Percentiles rank a stretch among this genome's conserved stretches.
These are phyloP conservation scores for Rutstroemia sp. DNA, from an alignment of 2,329 filamentous ascomycete species.

Conservation along the genomic window DNA sequence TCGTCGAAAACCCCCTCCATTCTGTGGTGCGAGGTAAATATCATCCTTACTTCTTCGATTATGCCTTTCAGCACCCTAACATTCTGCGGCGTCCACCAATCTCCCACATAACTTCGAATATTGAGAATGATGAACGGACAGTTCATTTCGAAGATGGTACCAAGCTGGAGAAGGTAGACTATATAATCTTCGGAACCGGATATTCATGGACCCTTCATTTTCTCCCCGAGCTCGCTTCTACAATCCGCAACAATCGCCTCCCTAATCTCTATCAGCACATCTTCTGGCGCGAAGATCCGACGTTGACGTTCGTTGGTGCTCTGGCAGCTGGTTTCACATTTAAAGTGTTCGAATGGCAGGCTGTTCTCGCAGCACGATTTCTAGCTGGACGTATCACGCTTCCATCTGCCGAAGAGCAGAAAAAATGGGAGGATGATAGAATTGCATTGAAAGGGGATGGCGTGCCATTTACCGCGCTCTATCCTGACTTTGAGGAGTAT, in stretches of 20 bases:
- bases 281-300: constrained; percentile 47
- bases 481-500: constrained; percentile 57
- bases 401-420: constrained; percentile 42
- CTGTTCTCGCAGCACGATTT: constrained; percentile 51
- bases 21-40: constrained; percentile 46
- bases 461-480: constrained; percentile 46
- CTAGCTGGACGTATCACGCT: constrained; percentile 47
- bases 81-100: constrained; percentile 43
- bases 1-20: constrained; percentile 41
- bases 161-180: constrained; percentile 45
- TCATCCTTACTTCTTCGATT: constrained; percentile 49
- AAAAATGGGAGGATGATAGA: constrained; percentile 49
- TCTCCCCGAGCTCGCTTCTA: constrained; percentile 39
- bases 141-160: constrained; percentile 52
- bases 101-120: constrained; percentile 33
- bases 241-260: constrained; percentile 46
- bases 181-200: constrained; percentile 60
- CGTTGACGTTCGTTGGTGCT: constrained; percentile 51
- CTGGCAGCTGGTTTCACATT: constrained; percentile 54
- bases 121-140: constrained; percentile 29
- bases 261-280: constrained; percentile 51
- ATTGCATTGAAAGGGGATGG: constrained; percentile 49
- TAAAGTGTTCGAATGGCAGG: constrained; percentile 63
- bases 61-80: constrained; percentile 52
- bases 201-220: constrained; percentile 60